Percentiles rank a stretch among this genome's conserved stretches.
phyloP scores from a whole-genome alignment of 2,329 filamentous ascomycete genomes.

The Xylaria sp. region DNA sequence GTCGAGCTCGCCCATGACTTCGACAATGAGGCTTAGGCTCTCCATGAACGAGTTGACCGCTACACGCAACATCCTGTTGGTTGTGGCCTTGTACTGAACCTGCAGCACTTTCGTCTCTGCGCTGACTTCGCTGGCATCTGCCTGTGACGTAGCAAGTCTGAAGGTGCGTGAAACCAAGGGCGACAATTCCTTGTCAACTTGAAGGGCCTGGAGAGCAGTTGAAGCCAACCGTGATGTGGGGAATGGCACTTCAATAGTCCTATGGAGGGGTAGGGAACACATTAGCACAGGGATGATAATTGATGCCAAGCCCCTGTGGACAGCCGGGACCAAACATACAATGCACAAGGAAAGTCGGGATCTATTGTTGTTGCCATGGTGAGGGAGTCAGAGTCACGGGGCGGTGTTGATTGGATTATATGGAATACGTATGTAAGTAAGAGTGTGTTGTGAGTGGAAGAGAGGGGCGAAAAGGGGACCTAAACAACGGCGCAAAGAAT shows the following conservation, averaged over 20 bases:
- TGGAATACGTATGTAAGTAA: neutral
- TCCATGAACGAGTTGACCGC: conserved; percentile 97
- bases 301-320: neutral
- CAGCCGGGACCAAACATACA: conserved; percentile 44
- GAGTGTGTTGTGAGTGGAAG: too few species aligned
- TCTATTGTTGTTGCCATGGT: conserved; percentile 40
- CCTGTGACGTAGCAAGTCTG: conserved; percentile 41
- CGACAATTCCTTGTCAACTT: conserved; percentile 86
- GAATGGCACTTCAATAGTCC: conserved; percentile 73
- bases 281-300: conserved; percentile 19
- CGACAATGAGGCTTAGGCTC: conserved; percentile 73
- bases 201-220: conserved; percentile 67
- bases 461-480: neutral
- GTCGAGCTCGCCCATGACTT: conserved; percentile 88
- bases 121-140: conserved; percentile 20
- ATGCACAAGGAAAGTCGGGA: conserved; percentile 54
- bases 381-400: neutral
- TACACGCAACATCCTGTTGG: conserved; percentile 93
- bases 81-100: conserved; percentile 78
- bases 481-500: conserved; percentile 7
- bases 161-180: conserved; percentile 72
- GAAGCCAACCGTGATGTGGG: conserved; percentile 72
- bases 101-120: conserved; percentile 49
- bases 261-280: conserved; percentile 35
- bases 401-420: neutral